A percentile compares a stretch with the other conserved stretches of the same genome.
Conservation (phyloP, 768 basidiomycete species). For the Termitomyces eurrhizus region DNA sequence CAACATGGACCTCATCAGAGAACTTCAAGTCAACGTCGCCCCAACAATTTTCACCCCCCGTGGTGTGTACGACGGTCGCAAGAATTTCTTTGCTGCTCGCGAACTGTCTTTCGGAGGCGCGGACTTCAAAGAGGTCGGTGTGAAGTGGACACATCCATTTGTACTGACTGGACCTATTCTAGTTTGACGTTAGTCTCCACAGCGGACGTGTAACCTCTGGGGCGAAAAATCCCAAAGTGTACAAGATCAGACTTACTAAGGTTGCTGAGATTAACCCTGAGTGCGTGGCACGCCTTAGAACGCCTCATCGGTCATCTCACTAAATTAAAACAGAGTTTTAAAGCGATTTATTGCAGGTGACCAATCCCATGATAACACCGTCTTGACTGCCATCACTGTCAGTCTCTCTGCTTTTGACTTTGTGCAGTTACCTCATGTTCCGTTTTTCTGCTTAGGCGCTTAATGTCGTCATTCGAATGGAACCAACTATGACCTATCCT, state of each 20-base stretch:
- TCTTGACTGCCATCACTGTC: slow-evolving; percentile 65
- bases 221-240: slow-evolving; percentile 54
- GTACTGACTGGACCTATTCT: slow-evolving; percentile 6
- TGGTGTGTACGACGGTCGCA: slow-evolving; percentile 76
- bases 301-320: background rate
- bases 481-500: slow-evolving; percentile 58
- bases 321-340: slow-evolving; percentile 41
- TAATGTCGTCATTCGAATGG: slow-evolving; percentile 72
- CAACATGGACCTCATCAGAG: slow-evolving; percentile 67
- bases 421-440: background rate
- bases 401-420: slow-evolving; percentile 12
- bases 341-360: slow-evolving; percentile 54
- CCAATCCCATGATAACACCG: slow-evolving; percentile 60
- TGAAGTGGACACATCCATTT: background rate
- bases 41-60: slow-evolving; percentile 70
- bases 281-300: slow-evolving; percentile 24
- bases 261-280: slow-evolving; percentile 56
- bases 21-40: slow-evolving; percentile 53
- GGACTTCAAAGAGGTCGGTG: slow-evolving; percentile 48
- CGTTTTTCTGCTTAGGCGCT: slow-evolving; percentile 39
- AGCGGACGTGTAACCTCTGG: slow-evolving; percentile 26
- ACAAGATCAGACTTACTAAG: slow-evolving; percentile 58
- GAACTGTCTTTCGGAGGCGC: slow-evolving; percentile 55
- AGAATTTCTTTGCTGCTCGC: slow-evolving; percentile 64
- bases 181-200: slow-evolving; percentile 64